Percentiles rank a stretch among this genome's conserved stretches.
These are phyloP conservation scores for Cinnamomum chago DNA, from an alignment of 164 flowering plant genomes.

Conservation along the genomic window DNA sequence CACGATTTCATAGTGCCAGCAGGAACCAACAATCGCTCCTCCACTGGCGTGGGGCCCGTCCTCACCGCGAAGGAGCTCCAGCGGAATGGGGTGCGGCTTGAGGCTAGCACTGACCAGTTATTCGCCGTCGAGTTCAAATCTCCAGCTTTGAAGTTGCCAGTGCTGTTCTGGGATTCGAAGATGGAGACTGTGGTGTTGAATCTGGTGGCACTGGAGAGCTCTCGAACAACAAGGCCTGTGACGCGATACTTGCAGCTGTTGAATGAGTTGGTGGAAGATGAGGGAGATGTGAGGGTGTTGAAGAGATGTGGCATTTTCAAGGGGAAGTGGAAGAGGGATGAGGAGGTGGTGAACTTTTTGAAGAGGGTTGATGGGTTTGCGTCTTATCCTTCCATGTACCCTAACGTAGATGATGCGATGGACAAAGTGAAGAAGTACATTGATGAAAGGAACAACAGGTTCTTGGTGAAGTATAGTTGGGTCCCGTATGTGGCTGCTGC, in stretches of 20 bases:
- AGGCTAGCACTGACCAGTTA: not conserved
- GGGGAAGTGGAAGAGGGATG: constrained; percentile 4
- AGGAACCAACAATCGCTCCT: not conserved
- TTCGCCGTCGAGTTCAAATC: not conserved
- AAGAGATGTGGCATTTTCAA: not conserved
- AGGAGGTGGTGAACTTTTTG: constrained; percentile 1
- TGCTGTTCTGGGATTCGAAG: not conserved
- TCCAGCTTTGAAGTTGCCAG: not conserved
- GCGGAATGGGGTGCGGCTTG: not conserved
- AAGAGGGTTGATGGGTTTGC: not conserved
- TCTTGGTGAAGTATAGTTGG: constrained; percentile 3
- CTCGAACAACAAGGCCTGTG: not conserved
- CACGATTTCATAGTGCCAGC: not conserved
- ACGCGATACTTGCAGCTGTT: not conserved
- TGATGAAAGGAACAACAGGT: constrained; percentile 1
- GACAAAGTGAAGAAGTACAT: constrained; percentile 3
- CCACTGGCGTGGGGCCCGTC: not conserved
- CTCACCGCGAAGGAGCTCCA: not conserved
- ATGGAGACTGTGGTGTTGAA: not conserved
- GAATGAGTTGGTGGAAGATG: not conserved
- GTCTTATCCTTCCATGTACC: constrained; percentile 3
- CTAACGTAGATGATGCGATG: constrained; percentile 2
- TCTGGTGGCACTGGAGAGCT: not conserved
- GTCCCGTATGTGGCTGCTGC: constrained; percentile 2
- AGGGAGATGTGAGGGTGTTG: constrained; percentile 2